Percentiles rank a stretch among this genome's conserved stretches.
phyloP scores from a whole-genome alignment of 2,329 filamentous ascomycete species.

The Hymenoscyphus repandus region DNA sequence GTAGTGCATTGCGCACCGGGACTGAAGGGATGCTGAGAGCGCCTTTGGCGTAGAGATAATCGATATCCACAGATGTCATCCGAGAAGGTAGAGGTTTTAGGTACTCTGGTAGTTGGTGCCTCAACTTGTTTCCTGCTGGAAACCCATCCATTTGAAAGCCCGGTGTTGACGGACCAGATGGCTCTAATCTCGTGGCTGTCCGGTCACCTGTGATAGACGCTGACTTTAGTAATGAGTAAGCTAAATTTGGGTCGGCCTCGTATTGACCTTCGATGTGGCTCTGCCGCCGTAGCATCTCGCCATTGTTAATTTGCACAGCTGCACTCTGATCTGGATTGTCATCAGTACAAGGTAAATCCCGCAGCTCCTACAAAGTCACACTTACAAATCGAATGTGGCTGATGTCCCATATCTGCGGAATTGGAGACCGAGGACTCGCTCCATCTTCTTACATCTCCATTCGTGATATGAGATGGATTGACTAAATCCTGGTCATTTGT shows the following conservation, averaged over 20 bases:
- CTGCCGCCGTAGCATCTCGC: slow-evolving; percentile 16
- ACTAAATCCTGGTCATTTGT: slow-evolving; percentile 16
- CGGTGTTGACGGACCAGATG: slow-evolving; percentile 12
- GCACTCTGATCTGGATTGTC: slow-evolving; percentile 24
- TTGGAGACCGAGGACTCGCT: slow-evolving; percentile 16
- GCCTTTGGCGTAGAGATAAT: slow-evolving; percentile 78
- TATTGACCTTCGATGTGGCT: slow-evolving; percentile 11
- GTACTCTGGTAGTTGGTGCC: slow-evolving; percentile 51
- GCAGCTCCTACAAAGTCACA: neutral
- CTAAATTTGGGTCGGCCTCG: slow-evolving; percentile 15
- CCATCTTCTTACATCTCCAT: slow-evolving; percentile 21
- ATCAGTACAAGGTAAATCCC: slow-evolving; percentile 3
- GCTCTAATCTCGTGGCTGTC: slow-evolving; percentile 19
- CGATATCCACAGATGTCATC: slow-evolving; percentile 75
- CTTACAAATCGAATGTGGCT: slow-evolving; percentile 31
- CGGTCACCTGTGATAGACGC: slow-evolving; percentile 27
- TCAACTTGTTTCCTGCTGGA: slow-evolving; percentile 8
- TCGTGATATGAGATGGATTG: slow-evolving; percentile 25
- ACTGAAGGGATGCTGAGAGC: slow-evolving; percentile 70
- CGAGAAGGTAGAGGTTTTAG: slow-evolving; percentile 74
- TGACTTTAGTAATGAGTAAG: slow-evolving; percentile 19
- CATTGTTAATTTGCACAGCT: slow-evolving; percentile 17
- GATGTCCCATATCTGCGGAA: slow-evolving; percentile 17
- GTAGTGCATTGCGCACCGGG: slow-evolving; percentile 69
- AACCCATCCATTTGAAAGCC: neutral